Conservation (phyloP, 768 basidiomycete species). For the Imleria badia region DNA sequence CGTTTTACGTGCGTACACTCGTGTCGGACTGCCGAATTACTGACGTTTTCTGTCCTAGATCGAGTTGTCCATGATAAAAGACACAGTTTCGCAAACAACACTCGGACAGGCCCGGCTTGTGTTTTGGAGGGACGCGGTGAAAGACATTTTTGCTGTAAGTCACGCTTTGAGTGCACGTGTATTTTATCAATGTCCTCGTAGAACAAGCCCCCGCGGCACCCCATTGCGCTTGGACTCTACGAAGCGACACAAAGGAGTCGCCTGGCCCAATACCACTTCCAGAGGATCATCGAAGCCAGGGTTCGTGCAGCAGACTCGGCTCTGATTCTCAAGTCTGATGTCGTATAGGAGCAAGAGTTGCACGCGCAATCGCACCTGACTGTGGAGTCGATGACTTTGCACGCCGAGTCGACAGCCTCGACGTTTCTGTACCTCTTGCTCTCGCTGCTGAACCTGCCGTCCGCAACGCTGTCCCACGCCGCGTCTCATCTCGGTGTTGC, state of each 20-base stretch:
- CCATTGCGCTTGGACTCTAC: slow-evolving; percentile 72
- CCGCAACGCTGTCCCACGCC: slow-evolving; percentile 64
- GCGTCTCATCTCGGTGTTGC: slow-evolving; percentile 81
- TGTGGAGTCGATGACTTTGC: slow-evolving; percentile 61
- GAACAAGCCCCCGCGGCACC: slow-evolving; percentile 78
- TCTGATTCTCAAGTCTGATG: slow-evolving; percentile 22
- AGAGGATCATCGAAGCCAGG: slow-evolving; percentile 81
- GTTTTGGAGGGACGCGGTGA: slow-evolving; percentile 84
- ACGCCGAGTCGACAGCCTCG: slow-evolving; percentile 80
- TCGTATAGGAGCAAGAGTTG: slow-evolving; percentile 61
- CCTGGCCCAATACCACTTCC: slow-evolving; percentile 73
- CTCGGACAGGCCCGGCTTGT: slow-evolving; percentile 86
- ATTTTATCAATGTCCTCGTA: slow-evolving; percentile 34
- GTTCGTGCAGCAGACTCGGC: slow-evolving; percentile 27
- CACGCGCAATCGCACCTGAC: slow-evolving; percentile 65
- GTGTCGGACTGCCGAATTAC: neutral
- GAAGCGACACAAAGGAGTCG: slow-evolving; percentile 49
- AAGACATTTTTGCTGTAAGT: slow-evolving; percentile 60
- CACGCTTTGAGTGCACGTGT: slow-evolving; percentile 17
- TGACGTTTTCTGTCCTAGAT: slow-evolving; percentile 44
- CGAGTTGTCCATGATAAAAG: slow-evolving; percentile 76
- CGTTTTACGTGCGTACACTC: slow-evolving; percentile 68
- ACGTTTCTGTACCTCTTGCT: slow-evolving; percentile 76
- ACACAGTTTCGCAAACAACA: slow-evolving; percentile 66
- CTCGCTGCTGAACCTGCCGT: slow-evolving; percentile 59